A percentile compares a stretch with the other conserved stretches of the same genome.
Conservation (phyloP, 129 eudicot species). For the Heracleum sosnowskyi region DNA sequence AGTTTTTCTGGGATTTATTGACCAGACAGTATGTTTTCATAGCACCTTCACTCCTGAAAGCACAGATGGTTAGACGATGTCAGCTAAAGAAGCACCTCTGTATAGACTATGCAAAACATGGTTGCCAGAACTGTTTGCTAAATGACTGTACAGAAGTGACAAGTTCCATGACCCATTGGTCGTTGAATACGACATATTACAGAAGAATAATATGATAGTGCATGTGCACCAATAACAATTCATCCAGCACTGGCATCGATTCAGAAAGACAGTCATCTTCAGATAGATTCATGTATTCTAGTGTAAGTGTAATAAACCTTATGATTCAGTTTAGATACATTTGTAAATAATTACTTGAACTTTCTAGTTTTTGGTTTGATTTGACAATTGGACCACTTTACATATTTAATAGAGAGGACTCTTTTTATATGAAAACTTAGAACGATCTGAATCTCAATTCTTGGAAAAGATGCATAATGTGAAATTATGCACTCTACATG, state of each 20-base stretch:
- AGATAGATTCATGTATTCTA: neutral
- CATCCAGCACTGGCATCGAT: neutral
- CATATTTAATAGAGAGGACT: neutral
- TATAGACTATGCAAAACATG: no score
- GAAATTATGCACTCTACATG: neutral
- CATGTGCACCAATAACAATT: neutral
- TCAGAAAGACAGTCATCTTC: neutral
- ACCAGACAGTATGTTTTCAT: no score
- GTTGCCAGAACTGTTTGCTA: neutral
- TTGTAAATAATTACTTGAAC: neutral
- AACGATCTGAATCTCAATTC: neutral
- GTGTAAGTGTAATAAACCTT: neutral
- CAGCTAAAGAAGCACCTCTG: neutral
- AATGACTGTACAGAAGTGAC: neutral
- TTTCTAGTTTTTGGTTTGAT: neutral
- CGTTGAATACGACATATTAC: neutral
- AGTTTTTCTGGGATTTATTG: no score
- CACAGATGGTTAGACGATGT: constrained; percentile 8
- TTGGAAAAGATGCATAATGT: neutral
- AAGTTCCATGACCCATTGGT: neutral
- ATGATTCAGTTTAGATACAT: neutral
- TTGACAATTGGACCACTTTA: neutral
- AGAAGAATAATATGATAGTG: neutral
- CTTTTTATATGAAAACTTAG: neutral
- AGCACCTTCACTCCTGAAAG: constrained; percentile 87